Percentiles rank a stretch among this genome's conserved stretches.
Evolutionary conservation across 2,329 filamentous ascomycete genomes (phyloP).

Genomic region (Claviceps quebecensis): DNA sequence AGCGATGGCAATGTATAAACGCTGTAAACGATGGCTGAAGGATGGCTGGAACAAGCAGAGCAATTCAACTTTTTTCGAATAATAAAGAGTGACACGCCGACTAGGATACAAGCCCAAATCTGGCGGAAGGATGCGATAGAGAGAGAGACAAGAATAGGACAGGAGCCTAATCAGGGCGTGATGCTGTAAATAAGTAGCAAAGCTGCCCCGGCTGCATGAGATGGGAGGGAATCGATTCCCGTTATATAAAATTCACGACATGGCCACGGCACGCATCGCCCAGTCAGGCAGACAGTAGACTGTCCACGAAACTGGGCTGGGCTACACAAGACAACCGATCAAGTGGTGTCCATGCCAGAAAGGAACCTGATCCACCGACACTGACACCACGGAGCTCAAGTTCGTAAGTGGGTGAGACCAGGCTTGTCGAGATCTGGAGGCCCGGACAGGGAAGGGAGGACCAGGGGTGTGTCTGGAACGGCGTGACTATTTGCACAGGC

Average conservation of each 20-base stretch:
- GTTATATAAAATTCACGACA: conserved; percentile 1
- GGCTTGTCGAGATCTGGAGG: background rate
- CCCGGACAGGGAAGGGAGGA: background rate
- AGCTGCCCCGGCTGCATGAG: background rate
- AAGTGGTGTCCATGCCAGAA: too few species aligned
- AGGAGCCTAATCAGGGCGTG: conserved; percentile 1
- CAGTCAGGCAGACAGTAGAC: background rate
- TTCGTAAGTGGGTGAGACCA: background rate
- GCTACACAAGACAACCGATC: too few species aligned
- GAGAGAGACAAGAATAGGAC: background rate
- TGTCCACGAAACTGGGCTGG: too few species aligned
- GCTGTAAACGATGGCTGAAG: background rate
- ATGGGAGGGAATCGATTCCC: background rate
- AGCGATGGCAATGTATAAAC: background rate
- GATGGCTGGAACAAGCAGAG: background rate
- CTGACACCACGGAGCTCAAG: background rate
- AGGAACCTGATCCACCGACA: background rate
- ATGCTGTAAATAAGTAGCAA: background rate
- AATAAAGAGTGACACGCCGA: conserved; percentile 6
- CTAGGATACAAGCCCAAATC: background rate
- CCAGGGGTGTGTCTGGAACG: background rate
- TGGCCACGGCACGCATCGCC: background rate
- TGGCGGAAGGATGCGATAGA: background rate
- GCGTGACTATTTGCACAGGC: background rate
- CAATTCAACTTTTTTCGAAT: background rate